Evolutionary conservation across 768 basidiomycete species (phyloP), one percentile per base, ranked within the genome.

Genomic region (Royoungia palumana): DNA sequence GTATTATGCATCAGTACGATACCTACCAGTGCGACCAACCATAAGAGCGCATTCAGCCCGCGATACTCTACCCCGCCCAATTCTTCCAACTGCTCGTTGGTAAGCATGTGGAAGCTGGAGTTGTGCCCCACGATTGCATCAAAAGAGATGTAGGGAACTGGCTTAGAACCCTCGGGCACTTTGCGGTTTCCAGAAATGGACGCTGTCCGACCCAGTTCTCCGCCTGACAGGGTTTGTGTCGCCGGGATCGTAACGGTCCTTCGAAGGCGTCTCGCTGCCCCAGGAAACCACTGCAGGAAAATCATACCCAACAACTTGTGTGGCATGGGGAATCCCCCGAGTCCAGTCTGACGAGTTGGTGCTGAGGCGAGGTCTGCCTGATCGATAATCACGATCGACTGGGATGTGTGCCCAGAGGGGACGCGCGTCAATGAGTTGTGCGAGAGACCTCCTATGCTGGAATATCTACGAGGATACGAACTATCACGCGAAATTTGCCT

Each of bases 41-140:
- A 94, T 10, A 93, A 71, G 42, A 96, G 66, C 3, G 85, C 80
- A 37, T 83, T 85, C 54, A 96, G 70, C 12, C 87, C 89, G 10
- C 93, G 78, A 62, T 89, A 98, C 65, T 99, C 95, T 7, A 96
- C 87, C 17, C 95, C 94, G 5, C 94, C 94, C 5, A 98, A 71
- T 65, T 96, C 92, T 56, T 95, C 93, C 57, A 89, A 71, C 60
- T 97, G 88, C 40, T 93, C 90, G 17, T 79, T 75, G 0, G 84
- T 89, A 45, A 95, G 69, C 55, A 66, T 72, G 32, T 78, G 76
- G 55, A 90, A 90, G 3, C 71, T 70, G 4, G 87, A 91, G 63
- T 94, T 95, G 28, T 83, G 77, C 0, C 91, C 89, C n/a, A 94
- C 89, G 3, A 79, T 63, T 0, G 91, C 88, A 38, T 90, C 81